A percentile compares a stretch with the other conserved stretches of the same genome.
Evolutionary conservation across 2,329 filamentous ascomycete species (phyloP).

Genomic region (Aspergillus amoenus): DNA sequence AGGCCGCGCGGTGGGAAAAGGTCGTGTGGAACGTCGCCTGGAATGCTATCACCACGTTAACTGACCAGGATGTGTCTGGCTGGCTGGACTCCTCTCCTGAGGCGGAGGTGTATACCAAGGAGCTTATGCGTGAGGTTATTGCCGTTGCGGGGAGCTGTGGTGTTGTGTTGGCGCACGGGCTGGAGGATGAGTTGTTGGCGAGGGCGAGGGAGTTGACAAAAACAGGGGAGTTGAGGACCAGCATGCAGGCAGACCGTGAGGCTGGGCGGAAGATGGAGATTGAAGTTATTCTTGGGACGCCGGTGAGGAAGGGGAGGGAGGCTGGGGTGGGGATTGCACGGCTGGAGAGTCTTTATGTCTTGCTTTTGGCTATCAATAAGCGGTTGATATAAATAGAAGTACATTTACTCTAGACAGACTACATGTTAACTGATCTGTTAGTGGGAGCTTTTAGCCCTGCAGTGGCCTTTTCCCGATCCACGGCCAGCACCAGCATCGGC

Average conservation of each 20-base stretch:
- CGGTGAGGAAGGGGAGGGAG: conserved; percentile 41
- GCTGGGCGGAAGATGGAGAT: conserved; percentile 45
- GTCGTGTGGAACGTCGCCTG: conserved; percentile 45
- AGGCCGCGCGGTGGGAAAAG: conserved; percentile 42
- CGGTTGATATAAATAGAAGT: conserved; percentile 1
- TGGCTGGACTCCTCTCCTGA: conserved; percentile 44
- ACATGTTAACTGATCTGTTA: not conserved
- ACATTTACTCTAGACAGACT: not conserved
- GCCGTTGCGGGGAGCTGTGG: conserved; percentile 39
- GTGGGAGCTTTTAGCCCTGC: not conserved
- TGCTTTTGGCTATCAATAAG: conserved; percentile 29
- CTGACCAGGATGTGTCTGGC: conserved; percentile 41
- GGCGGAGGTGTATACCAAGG: conserved; percentile 38
- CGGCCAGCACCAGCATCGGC: too few species aligned
- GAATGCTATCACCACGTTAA: conserved; percentile 46
- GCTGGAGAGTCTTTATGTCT: conserved; percentile 40
- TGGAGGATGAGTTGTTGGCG: conserved; percentile 40
- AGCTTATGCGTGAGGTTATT: conserved; percentile 47
- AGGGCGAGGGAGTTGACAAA: conserved; percentile 37
- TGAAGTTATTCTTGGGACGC: conserved; percentile 48
- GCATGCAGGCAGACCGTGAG: conserved; percentile 48
- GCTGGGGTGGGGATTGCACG: conserved; percentile 40
- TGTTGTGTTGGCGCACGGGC: conserved; percentile 36
- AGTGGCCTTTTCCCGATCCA: not conserved
- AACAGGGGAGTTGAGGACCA: conserved; percentile 39